Evolutionary conservation across 2,329 filamentous ascomycete species (phyloP).

Genomic region (Pestalotiopsis fici): DNA sequence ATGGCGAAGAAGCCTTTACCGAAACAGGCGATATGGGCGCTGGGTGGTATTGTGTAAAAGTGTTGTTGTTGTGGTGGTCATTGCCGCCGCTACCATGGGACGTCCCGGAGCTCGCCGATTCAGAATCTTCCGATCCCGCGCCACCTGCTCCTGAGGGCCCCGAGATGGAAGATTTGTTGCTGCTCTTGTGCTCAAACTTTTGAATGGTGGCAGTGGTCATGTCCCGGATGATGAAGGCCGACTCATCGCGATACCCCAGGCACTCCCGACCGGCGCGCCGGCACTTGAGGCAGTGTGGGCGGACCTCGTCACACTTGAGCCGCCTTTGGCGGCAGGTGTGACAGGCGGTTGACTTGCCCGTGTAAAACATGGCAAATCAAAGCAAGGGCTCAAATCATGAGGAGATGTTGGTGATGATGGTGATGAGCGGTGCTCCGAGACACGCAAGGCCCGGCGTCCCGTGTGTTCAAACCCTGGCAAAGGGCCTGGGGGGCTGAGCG

Average conservation of each 20-base stretch:
- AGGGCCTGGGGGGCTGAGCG: not conserved
- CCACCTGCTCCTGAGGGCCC: not conserved
- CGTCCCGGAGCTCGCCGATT: not conserved
- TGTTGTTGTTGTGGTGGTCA: not conserved
- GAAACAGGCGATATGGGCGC: not conserved
- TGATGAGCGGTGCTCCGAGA: not conserved
- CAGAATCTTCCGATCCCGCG: not conserved
- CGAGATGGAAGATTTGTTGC: not conserved
- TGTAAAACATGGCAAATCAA: constrained; percentile 6
- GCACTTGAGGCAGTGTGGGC: constrained; percentile 10
- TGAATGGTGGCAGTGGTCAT: constrained; percentile 9
- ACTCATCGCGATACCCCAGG: constrained; percentile 8
- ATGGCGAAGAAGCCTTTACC: not conserved
- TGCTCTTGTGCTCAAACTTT: constrained; percentile 3
- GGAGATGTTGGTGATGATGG: not conserved
- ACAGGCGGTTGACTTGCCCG: constrained; percentile 8
- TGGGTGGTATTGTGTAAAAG: not conserved
- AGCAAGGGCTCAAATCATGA: not conserved
- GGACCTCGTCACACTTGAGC: constrained; percentile 9
- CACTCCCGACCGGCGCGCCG: constrained; percentile 5
- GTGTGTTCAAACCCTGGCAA: not conserved
- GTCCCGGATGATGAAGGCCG: constrained; percentile 10
- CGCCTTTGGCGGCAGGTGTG: constrained; percentile 8
- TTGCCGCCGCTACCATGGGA: not conserved
- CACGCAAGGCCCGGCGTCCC: not conserved